Base-by-base conservation (phyloP, 768 basidiomycete genomes). In the Epithele typhae region DNA sequence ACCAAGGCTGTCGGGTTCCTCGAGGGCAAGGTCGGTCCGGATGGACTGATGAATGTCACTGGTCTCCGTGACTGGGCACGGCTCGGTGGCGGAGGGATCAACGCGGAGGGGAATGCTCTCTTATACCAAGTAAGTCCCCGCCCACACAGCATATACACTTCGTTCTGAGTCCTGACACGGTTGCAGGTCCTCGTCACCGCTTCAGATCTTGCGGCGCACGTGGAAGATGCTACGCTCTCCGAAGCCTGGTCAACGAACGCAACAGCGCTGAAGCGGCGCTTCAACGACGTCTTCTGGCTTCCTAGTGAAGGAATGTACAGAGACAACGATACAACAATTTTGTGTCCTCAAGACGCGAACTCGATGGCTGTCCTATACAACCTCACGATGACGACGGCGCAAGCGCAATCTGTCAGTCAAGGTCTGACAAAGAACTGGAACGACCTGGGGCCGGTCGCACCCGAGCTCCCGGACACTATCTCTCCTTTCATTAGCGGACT, bases 21-120 rank as follows among this genome's bases (percentile, higher is more conserved):
- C 17, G 74, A 76, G 46, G 68, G 68, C 19, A 77, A 79, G 41
- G 77, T 81, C 0, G 73, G 75, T 40, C 54, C 52, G 1, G 68
- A 70, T 0, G 78, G 78, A 0, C 57, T 81, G 33, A 75, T 79
- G 60, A 70, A 81, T 49, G 71, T 79, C 5, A 79, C 79, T 12
- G 77, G 79, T 0, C 59, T 77, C 34, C 57, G 76, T 10, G 80
- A 82, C 54, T 81, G 79, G 80, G 80, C 75, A 6, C 63, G 79
- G 21, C 63, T 70, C 5, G 79, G 78, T 5, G 74, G 75, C 3
- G 78, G 79, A 8, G 79, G 79, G 0, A 68, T 72, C 55, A 81
- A 79, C 50, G 65, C 75, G 1, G 80, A 77, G 58, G 77, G 73
- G 0, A 82, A 80, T 48, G 78, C 78, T 0, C 60, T 81, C 14